Evolutionary conservation across 225 moss, liverwort and hornwort species (phyloP), one percentile per base, ranked within the genome.

Genomic region (Pseudisothecium myosuroides): DNA sequence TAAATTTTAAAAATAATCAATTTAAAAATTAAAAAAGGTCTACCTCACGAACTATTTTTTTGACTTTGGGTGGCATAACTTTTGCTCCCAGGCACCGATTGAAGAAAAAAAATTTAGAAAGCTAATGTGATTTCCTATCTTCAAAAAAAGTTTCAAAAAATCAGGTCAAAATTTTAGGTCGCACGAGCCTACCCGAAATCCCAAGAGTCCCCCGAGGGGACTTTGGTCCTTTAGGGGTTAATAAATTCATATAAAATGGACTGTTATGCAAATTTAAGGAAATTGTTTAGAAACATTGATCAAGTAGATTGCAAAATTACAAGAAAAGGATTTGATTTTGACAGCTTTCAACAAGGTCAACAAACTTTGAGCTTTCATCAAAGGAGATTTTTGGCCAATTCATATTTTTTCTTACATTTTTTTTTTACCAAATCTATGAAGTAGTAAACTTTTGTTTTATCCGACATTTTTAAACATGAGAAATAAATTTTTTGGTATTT

Each of bases 381-480:
- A 39, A n/a, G 22, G 13, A 68, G 12, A 22, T 12, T n/a, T n/a
- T 68, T 22, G 13, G 1, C 6, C 4, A 10, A 45, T 73, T 17
- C 4, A 10, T 71, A 73, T 2, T 41, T 45, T 16, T 45, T 43
- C 4, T 36, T 43, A 16, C 0, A 43, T 1, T 73, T 27, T 10
- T 28, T 43, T 26, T 16, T 26, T 41, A 4, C 5, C 28, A 73
- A 45, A 73, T 45, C 10, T 27, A 27, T 43, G 10, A 43, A 72
- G 3, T 9, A 27, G 5, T 5, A 28, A 5, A 8, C 15, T 9
- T 72, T 16, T 6, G 3, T 28, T 43, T 27, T 5, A n/a, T 52
- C 3, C 0, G 0, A 5, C 3, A 43, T 43, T 72, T 43, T 43
- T 10, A 27, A 0, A 16, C 5, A 9, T 28, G 28, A 73, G 6